These are phyloP conservation scores for Pseudohyphozyma bogoriensis DNA, from an alignment of 768 basidiomycete species.

Conservation along the genomic window DNA sequence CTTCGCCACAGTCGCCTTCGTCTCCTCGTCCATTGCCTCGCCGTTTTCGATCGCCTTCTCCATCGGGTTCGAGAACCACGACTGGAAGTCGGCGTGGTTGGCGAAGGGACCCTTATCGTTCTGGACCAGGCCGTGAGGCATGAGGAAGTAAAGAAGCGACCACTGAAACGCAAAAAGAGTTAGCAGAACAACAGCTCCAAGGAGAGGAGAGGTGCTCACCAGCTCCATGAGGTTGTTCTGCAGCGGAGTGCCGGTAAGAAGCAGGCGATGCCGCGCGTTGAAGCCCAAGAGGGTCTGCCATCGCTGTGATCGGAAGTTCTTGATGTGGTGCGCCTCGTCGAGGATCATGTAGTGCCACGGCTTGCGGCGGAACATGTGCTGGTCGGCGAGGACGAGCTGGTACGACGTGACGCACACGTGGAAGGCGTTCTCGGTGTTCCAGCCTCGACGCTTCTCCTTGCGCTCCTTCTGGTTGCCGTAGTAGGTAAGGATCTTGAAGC, in stretches of 20 bases:
- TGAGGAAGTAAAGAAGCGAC: conserved; percentile 89
- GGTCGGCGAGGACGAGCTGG: conserved; percentile 48
- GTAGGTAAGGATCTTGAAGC: conserved; percentile 74
- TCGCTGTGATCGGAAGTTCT: conserved; percentile 64
- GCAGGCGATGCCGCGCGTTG: conserved; percentile 80
- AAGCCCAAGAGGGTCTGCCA: conserved; percentile 38
- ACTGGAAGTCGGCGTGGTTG: conserved; percentile 81
- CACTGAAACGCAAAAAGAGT: conserved; percentile 41
- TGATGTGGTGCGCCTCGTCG: conserved; percentile 86
- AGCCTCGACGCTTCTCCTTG: conserved; percentile 45
- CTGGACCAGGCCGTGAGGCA: conserved; percentile 54
- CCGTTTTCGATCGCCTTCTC: conserved; percentile 75
- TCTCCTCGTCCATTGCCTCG: conserved; percentile 60
- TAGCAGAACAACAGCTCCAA: neutral
- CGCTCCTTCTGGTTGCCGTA: conserved; percentile 78
- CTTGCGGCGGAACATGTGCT: conserved; percentile 32
- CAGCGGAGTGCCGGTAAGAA: conserved; percentile 87
- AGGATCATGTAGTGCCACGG: conserved; percentile 85
- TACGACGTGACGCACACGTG: conserved; percentile 45
- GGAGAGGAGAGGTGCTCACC: conserved; percentile 4
- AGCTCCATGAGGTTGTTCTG: conserved; percentile 80
- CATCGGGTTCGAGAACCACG: conserved; percentile 80
- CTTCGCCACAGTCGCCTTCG: conserved; percentile 45
- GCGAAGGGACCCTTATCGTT: conserved; percentile 49
- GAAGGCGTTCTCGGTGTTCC: conserved; percentile 44